Base-by-base conservation (phyloP, 73 alveolate species). In the Paramecium pentaurelia region DNA sequence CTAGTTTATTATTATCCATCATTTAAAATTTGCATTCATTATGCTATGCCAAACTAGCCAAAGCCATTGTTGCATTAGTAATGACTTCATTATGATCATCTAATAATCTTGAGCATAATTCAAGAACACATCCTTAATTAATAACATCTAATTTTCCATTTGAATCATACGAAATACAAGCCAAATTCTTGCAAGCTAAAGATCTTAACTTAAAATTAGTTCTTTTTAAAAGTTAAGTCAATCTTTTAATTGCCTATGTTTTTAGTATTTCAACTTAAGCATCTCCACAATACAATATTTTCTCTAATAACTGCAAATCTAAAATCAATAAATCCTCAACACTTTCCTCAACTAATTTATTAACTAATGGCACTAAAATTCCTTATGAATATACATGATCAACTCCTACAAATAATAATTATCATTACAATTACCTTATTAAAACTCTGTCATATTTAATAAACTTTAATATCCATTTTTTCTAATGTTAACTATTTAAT, bases 31-130 rank as follows among this genome's bases (percentile, higher is more conserved):
- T 88, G 42, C 90, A 75, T 44, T 88, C 88, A 70, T 88, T 88
- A 30, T 80, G 86, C 44, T 88, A 70, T 54, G 94, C 94, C 36
- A 88, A 88, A 38, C 90, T 68, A 40, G 94, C 94, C 51, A 88
- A 71, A 16, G 83, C 60, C n/a, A 88, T 88, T 6, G 94, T 40
- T 16, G 90, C 58, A 42, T 54, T 64, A 6, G 36, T 80, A 28
- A 75, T 70, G 27, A 88, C 94, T 68, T 40, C 73, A 12, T 37
- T 70, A 60, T 68, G 36, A 16, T 70, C 77, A 88, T 88, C 94
- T 42, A 51, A 44, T 11, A 88, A 68, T 42, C 94, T 64, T 70
- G 38, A 47, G 36, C 94, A 88, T 37, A 88, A 34, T 47, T 75
- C 90, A 2, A 88, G 32, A 22, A 88, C 94, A 44, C 88, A 60